A percentile compares a stretch with the other conserved stretches of the same genome.
phyloP scores from a whole-genome alignment of 331 rosid genomes.

The Rhamnella rubrinervis region DNA sequence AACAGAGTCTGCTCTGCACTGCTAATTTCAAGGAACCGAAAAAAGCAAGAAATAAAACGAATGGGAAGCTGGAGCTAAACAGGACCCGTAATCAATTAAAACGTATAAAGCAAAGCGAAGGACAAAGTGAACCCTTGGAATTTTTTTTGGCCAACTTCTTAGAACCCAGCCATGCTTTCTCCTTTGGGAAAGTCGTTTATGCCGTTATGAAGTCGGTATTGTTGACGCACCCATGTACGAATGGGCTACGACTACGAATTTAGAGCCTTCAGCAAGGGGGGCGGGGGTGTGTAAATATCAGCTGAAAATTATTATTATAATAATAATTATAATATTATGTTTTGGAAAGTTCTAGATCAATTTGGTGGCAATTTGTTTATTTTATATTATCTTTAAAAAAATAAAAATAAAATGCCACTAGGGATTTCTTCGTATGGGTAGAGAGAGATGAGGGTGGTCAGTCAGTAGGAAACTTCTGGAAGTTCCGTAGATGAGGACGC shows the following conservation, averaged over 20 bases:
- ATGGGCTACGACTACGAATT: neutral
- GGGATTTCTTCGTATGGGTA: conserved; percentile 23
- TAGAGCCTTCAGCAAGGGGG: neutral
- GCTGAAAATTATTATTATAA: neutral
- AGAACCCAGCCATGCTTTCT: conserved; percentile 17
- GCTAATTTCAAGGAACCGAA: neutral
- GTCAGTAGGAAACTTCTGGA: conserved; percentile 56
- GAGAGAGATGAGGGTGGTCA: conserved; percentile 10
- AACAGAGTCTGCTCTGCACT: neutral
- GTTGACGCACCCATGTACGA: neutral
- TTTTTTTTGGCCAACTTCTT: neutral
- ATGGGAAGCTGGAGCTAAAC: conserved; percentile 3
- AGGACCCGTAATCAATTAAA: neutral
- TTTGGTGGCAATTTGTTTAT: conserved; percentile 8
- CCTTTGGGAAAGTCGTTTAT: conserved; percentile 37
- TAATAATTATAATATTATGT: neutral
- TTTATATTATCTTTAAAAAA: neutral
- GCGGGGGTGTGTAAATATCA: conserved; percentile 24
- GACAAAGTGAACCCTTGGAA: conserved; percentile 4
- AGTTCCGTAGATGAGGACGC: conserved; percentile 9
- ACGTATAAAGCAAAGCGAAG: neutral
- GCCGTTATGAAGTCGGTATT: conserved; percentile 22
- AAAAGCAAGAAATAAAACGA: neutral
- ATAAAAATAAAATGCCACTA: neutral
- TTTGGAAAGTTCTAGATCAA: conserved; percentile 56